Percentiles rank a stretch among this genome's conserved stretches.
Evolutionary conservation across 2,329 filamentous ascomycete genomes (phyloP).

Genomic region (Ceratocystis ficicola): DNA sequence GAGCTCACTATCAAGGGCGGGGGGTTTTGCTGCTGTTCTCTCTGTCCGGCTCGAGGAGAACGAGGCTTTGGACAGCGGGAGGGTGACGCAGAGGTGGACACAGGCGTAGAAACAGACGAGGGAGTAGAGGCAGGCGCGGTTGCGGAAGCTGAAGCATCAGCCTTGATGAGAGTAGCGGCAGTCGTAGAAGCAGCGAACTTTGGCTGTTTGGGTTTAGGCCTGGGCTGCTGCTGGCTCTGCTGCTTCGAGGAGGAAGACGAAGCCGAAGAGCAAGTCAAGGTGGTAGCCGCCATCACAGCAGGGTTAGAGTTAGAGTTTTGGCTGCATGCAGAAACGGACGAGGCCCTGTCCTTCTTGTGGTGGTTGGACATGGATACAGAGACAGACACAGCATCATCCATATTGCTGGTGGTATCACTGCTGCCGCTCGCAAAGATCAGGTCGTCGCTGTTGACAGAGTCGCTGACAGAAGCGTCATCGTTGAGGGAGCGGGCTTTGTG

Average conservation of each 20-base stretch:
- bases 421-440: conserved; percentile 48
- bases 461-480: conserved; percentile 56
- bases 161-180: neutral
- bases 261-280: too few relatives aligned
- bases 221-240: neutral
- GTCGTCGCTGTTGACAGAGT: conserved; percentile 50
- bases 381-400: conserved; percentile 40
- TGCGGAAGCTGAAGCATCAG: conserved; percentile 26
- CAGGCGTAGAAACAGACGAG: neutral
- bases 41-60: neutral
- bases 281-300: too few relatives aligned
- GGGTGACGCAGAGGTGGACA: neutral
- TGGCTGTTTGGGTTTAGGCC: neutral
- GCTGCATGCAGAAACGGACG: neutral
- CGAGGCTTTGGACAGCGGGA: neutral
- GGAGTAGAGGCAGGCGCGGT: conserved; percentile 40
- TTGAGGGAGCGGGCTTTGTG: conserved; percentile 33
- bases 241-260: too few relatives aligned
- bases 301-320: neutral
- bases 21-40: neutral
- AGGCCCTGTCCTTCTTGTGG: neutral
- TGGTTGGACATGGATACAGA: conserved; percentile 40
- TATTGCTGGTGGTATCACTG: conserved; percentile 44
- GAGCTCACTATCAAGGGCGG: conserved; percentile 44
- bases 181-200: neutral